A percentile compares a stretch with the other conserved stretches of the same genome.
phyloP scores from a whole-genome alignment of 2,329 filamentous ascomycete genomes.

The Cercospora beticola region DNA sequence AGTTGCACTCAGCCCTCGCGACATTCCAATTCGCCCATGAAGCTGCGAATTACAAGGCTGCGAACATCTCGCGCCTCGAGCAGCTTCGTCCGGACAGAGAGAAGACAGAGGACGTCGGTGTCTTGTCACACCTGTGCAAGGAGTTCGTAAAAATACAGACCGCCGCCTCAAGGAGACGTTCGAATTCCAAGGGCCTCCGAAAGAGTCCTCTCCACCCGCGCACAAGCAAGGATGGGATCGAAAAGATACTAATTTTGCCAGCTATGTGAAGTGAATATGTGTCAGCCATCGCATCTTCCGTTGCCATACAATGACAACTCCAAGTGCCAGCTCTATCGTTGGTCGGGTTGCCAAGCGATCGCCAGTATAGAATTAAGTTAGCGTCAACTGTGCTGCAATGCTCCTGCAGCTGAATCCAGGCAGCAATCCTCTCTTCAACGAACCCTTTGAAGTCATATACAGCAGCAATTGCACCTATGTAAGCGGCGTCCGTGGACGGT shows the following conservation, averaged over 20 bases:
- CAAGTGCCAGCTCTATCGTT: no score
- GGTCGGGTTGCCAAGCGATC: no score
- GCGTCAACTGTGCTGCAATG: neutral
- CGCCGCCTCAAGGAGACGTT: neutral
- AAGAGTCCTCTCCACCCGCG: neutral
- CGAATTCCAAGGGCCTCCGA: no score
- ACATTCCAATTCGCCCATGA: neutral
- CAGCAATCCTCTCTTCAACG: neutral
- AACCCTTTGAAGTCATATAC: neutral
- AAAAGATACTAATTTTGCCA: neutral
- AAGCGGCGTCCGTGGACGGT: neutral
- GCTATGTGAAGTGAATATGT: neutral
- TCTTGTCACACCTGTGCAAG: neutral
- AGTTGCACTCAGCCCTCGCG: neutral
- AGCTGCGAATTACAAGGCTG: no score
- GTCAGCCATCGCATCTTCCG: neutral
- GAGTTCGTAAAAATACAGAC: neutral
- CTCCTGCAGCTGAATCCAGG: neutral
- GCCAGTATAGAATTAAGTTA: no score
- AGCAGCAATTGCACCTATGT: neutral
- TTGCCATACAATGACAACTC: neutral
- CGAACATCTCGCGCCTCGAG: neutral
- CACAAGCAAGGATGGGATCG: neutral
- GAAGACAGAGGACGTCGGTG: neutral
- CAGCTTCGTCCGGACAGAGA: neutral